Evolutionary conservation across 495 filamentous ascomycete genomes (phyloP).

Genomic region (Hyaloscypha finlandica): DNA sequence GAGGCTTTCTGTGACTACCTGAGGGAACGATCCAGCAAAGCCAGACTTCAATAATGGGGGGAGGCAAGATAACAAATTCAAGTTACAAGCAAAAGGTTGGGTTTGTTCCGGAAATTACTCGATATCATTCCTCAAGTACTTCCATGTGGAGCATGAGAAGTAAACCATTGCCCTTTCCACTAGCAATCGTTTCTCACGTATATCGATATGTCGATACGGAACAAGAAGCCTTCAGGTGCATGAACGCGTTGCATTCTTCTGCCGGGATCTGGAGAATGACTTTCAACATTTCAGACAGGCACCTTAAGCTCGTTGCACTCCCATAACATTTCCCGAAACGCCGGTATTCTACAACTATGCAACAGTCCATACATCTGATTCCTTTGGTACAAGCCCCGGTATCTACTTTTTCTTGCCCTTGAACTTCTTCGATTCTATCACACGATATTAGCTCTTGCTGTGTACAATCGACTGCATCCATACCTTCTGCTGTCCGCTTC

Average conservation of each 20-base stretch:
- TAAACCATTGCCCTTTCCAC: too few relatives aligned
- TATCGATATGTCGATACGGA: background rate
- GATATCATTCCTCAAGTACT: background rate
- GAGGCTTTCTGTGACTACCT: too few relatives aligned
- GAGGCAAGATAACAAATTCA: background rate
- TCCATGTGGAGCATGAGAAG: too few relatives aligned
- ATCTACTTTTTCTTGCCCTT: constrained; percentile 35
- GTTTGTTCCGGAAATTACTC: background rate
- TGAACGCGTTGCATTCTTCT: constrained; percentile 18
- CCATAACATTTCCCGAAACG: constrained; percentile 22
- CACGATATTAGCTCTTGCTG: background rate
- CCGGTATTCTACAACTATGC: constrained; percentile 26
- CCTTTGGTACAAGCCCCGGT: constrained; percentile 12
- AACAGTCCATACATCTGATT: constrained; percentile 21
- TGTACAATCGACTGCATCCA: constrained; percentile 18
- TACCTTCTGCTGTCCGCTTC: constrained; percentile 72
- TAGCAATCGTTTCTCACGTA: too few relatives aligned
- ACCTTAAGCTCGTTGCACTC: constrained; percentile 1
- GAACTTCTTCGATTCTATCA: constrained; percentile 40
- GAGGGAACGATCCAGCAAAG: too few relatives aligned
- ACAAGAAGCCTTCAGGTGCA: background rate
- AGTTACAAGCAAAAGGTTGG: background rate
- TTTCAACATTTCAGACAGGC: constrained; percentile 8
- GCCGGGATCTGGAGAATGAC: background rate
- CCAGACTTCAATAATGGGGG: background rate